Percentiles rank a stretch among this genome's conserved stretches.
phyloP scores from a whole-genome alignment of 2,329 filamentous ascomycete species.

The Neofusicoccum kwambonambiense region DNA sequence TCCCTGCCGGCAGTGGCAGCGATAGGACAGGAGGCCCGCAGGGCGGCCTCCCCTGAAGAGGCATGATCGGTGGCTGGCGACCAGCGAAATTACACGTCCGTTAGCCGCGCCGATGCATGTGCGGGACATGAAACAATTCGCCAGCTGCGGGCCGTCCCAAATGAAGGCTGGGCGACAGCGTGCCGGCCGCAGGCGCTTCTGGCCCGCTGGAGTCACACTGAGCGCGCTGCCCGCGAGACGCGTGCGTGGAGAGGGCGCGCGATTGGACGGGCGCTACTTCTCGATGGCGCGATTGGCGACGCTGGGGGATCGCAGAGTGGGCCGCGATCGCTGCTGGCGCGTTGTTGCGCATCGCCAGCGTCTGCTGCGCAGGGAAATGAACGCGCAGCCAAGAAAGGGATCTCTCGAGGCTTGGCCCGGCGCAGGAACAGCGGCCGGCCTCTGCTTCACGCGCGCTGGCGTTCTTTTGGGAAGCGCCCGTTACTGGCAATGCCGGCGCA shows the following conservation, averaged over 20 bases:
- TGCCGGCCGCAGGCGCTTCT: not conserved
- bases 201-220: not conserved
- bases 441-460: not conserved
- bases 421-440: conserved; percentile 3
- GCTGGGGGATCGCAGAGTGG: not conserved
- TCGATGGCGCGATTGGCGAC: conserved; percentile 12
- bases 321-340: conserved; percentile 7
- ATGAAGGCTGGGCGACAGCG: not conserved
- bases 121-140: conserved; percentile 13
- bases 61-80: conserved; percentile 5
- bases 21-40: conserved; percentile 2
- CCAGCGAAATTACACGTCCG: conserved; percentile 6
- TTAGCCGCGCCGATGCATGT: conserved; percentile 12
- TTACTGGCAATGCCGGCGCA: conserved; percentile 4
- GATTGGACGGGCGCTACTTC: conserved; percentile 7
- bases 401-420: not conserved
- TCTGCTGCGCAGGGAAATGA: conserved; percentile 3
- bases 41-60: not conserved
- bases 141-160: conserved; percentile 11
- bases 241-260: not conserved
- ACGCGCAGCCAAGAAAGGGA: conserved; percentile 4
- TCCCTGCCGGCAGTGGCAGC: not conserved
- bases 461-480: conserved; percentile 10
- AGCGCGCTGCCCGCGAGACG: not conserved
- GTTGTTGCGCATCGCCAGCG: not conserved